Evolutionary conservation across 2,329 filamentous ascomycete genomes (phyloP).

Genomic region (Nemania sp.): DNA sequence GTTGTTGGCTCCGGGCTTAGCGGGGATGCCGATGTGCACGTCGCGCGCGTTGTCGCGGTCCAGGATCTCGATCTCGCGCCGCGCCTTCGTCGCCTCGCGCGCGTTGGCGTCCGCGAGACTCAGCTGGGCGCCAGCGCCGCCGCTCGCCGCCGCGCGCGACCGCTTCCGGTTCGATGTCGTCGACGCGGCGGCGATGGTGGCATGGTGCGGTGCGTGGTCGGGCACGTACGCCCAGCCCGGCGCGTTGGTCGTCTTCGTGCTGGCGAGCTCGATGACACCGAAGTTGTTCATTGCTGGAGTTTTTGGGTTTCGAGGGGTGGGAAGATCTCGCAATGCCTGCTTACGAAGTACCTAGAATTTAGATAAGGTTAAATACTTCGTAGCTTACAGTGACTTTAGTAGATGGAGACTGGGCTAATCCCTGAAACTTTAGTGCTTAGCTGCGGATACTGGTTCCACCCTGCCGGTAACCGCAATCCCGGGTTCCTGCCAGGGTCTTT

Average conservation of each 20-base stretch:
- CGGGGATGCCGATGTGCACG: constrained; percentile 69
- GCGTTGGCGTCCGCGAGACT: constrained; percentile 70
- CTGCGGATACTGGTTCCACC: no score
- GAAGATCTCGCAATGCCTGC: no score
- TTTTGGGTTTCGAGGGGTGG: no score
- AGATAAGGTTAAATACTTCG: no score
- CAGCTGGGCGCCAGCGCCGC: constrained; percentile 52
- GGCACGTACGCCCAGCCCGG: constrained; percentile 94
- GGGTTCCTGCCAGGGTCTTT: no score
- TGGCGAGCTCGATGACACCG: constrained; percentile 81
- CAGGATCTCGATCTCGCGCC: constrained; percentile 79
- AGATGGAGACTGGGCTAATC: no score
- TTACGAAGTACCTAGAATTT: no score
- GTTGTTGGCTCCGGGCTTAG: constrained; percentile 50
- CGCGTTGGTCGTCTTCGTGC: constrained; percentile 67
- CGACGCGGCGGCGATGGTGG: constrained; percentile 42
- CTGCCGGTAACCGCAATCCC: no score
- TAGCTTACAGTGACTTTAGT: no score
- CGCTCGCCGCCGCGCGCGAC: constrained; percentile 58
- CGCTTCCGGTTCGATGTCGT: constrained; percentile 67
- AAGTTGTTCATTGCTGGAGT: constrained; percentile 62
- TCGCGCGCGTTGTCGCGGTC: constrained; percentile 79
- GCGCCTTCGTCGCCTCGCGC: constrained; percentile 79
- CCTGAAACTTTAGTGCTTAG: no score
- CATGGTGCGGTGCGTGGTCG: constrained; percentile 63